These are phyloP conservation scores for Amanita muscaria DNA, from an alignment of 768 basidiomycete genomes.

Conservation along the genomic window DNA sequence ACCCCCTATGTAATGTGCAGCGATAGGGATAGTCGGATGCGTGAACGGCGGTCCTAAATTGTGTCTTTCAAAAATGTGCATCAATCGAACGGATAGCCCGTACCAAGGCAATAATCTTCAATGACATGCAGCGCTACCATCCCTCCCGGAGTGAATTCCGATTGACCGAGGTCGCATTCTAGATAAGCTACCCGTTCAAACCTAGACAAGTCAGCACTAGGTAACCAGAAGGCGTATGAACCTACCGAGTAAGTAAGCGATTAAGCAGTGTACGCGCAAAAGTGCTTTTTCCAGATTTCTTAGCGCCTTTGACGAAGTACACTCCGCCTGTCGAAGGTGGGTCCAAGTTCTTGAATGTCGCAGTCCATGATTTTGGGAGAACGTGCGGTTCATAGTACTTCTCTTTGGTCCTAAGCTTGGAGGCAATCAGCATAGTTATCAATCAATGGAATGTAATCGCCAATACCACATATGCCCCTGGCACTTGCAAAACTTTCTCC, in stretches of 20 bases:
- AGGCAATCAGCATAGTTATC: background rate
- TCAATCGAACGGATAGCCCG: background rate
- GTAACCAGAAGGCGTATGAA: background rate
- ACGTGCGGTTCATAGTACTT: slow-evolving; percentile 31
- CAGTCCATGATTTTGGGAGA: slow-evolving; percentile 30
- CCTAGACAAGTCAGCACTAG: slow-evolving; percentile 25
- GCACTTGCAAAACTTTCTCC: slow-evolving; percentile 33
- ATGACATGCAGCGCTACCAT: slow-evolving; percentile 75
- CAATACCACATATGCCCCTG: slow-evolving; percentile 42
- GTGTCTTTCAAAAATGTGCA: background rate
- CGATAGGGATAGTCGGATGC: slow-evolving; percentile 61
- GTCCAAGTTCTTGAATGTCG: slow-evolving; percentile 23
- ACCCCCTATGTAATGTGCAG: slow-evolving; percentile 77
- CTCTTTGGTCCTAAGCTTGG: slow-evolving; percentile 26
- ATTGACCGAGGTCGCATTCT: slow-evolving; percentile 90
- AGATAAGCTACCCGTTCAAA: slow-evolving; percentile 82
- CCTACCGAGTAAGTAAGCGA: slow-evolving; percentile 47
- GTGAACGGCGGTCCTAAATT: slow-evolving; percentile 77
- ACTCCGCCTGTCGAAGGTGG: slow-evolving; percentile 21
- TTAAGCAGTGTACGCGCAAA: slow-evolving; percentile 73
- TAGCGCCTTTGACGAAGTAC: slow-evolving; percentile 75
- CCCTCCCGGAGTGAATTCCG: slow-evolving; percentile 86
- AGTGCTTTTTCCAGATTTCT: slow-evolving; percentile 86
- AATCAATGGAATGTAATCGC: background rate
- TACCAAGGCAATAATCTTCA: slow-evolving; percentile 64